Base-by-base conservation (phyloP, 225 moss, liverwort and hornwort genomes). In the Thuidium tamariscinum region DNA sequence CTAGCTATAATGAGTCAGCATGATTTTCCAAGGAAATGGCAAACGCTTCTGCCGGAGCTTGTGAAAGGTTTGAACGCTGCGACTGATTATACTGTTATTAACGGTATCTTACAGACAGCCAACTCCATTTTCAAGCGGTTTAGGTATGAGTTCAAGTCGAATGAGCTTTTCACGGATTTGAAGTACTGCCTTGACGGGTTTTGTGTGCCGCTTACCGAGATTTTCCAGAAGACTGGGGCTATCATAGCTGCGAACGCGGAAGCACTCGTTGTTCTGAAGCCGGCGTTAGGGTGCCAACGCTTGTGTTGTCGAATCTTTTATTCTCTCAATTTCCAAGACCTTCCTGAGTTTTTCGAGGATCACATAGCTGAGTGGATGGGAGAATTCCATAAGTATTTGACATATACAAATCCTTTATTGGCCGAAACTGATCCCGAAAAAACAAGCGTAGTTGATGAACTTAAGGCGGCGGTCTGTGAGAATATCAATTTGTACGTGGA, bases 81-180 rank as follows among this genome's bases (percentile, higher is more conserved):
- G 42, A 87, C 94, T 46, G 96, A 96, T 85, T 91, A 94, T 19
- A 84, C 90, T 87, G 90, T 96, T 27, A 93, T 95, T 61, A 99
- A 99, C 76, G 99, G 99, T 39, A 94, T 97, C 79, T 91, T 99
- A 68, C 95, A 94, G 88, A 97, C 99, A 56, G 96, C 97, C 37
- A 99, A 97, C 89, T 99, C 97, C 21, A 97, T 99, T 79, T 99
- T 99, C 90, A 99, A 99, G 92, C 97, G 97, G 88, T 99, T 99
- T 84, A 95, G 99, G 90, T 99, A 99, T 62, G 92, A 97, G 89
- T 99, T 92, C 91, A 96, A 94, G 61, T 94, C 94, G 21, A 95
- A 97, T 84, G 97, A 96, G 88, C 95, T 99, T 32, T 94, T 94
- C 65, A 88, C 86, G 74, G 96, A 99, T 91, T 95, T 99, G 91